Percentiles rank a stretch among this genome's conserved stretches.
Evolutionary conservation across 495 filamentous ascomycete species (phyloP).

Genomic region (Tuber melanosporum): DNA sequence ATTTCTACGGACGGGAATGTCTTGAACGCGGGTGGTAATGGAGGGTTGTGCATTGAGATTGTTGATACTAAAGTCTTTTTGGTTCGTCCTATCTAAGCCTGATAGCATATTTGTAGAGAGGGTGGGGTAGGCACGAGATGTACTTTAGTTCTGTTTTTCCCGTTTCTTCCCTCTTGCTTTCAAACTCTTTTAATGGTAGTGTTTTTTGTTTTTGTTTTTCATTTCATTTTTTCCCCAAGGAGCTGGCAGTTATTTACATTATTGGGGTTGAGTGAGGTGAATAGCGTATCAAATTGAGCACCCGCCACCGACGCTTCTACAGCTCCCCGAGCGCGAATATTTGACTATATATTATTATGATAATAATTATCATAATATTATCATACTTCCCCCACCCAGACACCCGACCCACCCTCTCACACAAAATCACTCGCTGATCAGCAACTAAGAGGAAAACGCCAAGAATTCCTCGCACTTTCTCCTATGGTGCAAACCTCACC

Average conservation of each 20-base stretch:
- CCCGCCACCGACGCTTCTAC: no score
- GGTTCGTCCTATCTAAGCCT: neutral
- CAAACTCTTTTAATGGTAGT: no score
- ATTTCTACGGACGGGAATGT: neutral
- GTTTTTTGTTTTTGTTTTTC: no score
- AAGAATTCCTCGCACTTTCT: neutral
- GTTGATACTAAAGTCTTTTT: neutral
- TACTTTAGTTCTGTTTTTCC: neutral
- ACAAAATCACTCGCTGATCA: neutral
- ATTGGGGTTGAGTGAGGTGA: neutral
- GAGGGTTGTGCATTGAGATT: neutral
- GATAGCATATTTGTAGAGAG: neutral
- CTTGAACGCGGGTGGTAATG: neutral
- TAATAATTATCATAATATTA: no score
- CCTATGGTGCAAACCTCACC: no score
- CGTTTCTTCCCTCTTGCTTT: no score
- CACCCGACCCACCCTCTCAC: neutral
- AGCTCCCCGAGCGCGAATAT: neutral
- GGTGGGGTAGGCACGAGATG: neutral
- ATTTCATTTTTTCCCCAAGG: neutral
- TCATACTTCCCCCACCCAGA: neutral
- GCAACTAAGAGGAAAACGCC: neutral
- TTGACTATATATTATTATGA: neutral
- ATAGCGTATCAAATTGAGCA: no score
- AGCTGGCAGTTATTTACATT: neutral